Conservation (phyloP, 768 basidiomycete genomes). For the Termitomyces eurrhizus region DNA sequence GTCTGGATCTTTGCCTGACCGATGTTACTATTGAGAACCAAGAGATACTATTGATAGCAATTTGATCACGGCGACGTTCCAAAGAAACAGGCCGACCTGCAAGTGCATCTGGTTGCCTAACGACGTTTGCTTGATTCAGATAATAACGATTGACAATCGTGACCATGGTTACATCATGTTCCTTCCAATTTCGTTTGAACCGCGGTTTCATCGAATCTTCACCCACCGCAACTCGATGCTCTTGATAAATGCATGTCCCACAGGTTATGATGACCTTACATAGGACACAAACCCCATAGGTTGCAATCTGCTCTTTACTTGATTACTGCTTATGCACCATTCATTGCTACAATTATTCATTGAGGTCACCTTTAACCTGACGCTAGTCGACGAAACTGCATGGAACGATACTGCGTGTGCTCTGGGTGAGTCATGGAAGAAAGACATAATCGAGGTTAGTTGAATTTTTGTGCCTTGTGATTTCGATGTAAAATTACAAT, state of each 20-base stretch:
- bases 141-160: no score
- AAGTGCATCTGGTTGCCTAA: no score
- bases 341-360: conserved; percentile 7
- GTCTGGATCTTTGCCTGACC: neutral
- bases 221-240: neutral
- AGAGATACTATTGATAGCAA: neutral
- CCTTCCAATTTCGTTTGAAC: no score
- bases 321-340: neutral
- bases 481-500: neutral
- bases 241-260: conserved; percentile 1
- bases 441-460: conserved; percentile 3
- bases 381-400: conserved; percentile 7
- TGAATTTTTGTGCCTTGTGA: neutral
- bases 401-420: neutral
- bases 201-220: no score
- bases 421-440: conserved; percentile 1
- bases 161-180: no score
- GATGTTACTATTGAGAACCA: neutral
- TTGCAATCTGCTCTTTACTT: neutral
- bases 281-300: neutral
- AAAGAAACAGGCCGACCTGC: neutral
- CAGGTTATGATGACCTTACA: no score
- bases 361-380: conserved; percentile 12
- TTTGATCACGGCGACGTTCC: neutral
- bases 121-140: no score